Percentiles rank a stretch among this genome's conserved stretches.
Evolutionary conservation across 1,139 yeast species (phyloP).

Genomic region (Suhomyces panamericanus): DNA sequence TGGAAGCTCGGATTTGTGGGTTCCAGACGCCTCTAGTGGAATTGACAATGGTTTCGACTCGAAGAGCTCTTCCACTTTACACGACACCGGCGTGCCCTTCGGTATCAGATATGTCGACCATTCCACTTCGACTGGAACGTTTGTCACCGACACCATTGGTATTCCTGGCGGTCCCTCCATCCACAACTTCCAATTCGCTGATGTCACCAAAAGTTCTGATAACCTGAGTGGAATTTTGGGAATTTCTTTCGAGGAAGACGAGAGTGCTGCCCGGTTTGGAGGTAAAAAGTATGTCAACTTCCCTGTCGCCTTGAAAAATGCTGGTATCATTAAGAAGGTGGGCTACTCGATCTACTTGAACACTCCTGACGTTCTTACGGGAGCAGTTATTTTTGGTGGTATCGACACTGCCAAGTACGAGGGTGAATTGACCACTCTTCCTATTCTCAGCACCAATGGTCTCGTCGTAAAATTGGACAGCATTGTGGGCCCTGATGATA

Average conservation of each 20-base stretch:
- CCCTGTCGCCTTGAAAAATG: slow-evolving; percentile 14
- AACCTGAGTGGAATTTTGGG: slow-evolving; percentile 24
- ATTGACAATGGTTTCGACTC: slow-evolving; percentile 8
- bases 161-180: slow-evolving; percentile 16
- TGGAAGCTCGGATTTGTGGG: slow-evolving; percentile 27
- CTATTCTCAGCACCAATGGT: slow-evolving; percentile 6
- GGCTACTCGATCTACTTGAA: slow-evolving; percentile 40
- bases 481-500: slow-evolving; percentile 7
- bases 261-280: slow-evolving; percentile 9
- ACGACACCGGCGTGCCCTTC: slow-evolving; percentile 10
- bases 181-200: slow-evolving; percentile 21
- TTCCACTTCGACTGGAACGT: slow-evolving; percentile 18
- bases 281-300: slow-evolving; percentile 16
- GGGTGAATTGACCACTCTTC: slow-evolving; percentile 16
- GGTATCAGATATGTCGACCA: slow-evolving; percentile 20
- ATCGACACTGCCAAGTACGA: slow-evolving; percentile 52
- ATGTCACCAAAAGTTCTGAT: slow-evolving; percentile 19
- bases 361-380: slow-evolving; percentile 37
- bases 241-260: slow-evolving; percentile 16
- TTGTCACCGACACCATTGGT: slow-evolving; percentile 18
- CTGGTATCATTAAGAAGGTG: slow-evolving; percentile 10
- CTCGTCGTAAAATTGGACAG: slow-evolving; percentile 12
- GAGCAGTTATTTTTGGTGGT: slow-evolving; percentile 58
- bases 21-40: slow-evolving; percentile 1
- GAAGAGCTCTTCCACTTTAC: slow-evolving; percentile 5